Evolutionary conservation across 768 basidiomycete species (phyloP), one percentile per base, ranked within the genome.

Genomic region (Russula vinacea): DNA sequence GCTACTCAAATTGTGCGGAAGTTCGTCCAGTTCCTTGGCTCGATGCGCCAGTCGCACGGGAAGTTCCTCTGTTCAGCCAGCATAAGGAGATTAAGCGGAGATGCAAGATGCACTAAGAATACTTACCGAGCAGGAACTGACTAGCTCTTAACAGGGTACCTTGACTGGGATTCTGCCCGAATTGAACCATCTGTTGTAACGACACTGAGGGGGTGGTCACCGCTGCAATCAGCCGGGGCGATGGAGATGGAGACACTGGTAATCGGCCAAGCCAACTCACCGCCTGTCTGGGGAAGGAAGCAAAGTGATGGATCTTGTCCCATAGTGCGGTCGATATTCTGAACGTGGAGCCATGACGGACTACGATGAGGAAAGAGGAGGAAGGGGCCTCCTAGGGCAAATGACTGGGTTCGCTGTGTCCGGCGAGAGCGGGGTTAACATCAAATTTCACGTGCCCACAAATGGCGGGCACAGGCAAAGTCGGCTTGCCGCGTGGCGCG

Each of bases 181-280:
- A 98, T 59, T 90, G 83, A 56, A 97, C 93, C 95, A 99, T 98
- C 77, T 98, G 96, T 76, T 97, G 91, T 22, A 98, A 80, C 0
- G 94, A 97, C 3, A 98, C 95, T 92, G 70, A 59, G 40, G n/a
- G n/a, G 13, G 1, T 1, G 45, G 11, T 9, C 11, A 13, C 45
- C 3, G 11, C 45, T 22, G 37, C 5, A 4, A 5, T 56, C 26
- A 47, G 13, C 16, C 8, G 19, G 5, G 8, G 35, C 5, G n/a
- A 52, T n/a, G n/a, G n/a, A n/a, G n/a, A n/a, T 17, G 9, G 49
- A 17, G 37, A 22, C 42, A 45, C 14, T 22, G 37, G 39, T 29
- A 3, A 32, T 57, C 39, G 29, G 35, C 1, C 45, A 42, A 51
- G 16, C 49, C 16, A 35, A 76, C 85, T 66, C 33, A 90, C 91